Percentiles rank a stretch among this genome's conserved stretches.
phyloP scores from a whole-genome alignment of 2,329 filamentous ascomycete species.

The Trichoderma aggressivum region DNA sequence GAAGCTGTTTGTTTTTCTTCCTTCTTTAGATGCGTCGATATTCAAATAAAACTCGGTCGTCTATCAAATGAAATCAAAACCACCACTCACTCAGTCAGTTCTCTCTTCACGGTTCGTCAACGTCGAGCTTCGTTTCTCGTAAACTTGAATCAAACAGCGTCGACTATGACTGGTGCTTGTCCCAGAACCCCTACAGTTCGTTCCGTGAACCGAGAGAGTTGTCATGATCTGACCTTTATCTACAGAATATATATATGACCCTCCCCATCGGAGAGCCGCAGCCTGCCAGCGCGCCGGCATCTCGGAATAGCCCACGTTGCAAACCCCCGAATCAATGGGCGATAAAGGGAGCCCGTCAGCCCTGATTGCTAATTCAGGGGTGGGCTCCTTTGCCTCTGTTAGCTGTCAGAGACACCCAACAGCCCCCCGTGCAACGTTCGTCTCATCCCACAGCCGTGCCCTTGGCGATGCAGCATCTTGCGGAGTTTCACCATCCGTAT shows the following conservation, averaged over 20 bases:
- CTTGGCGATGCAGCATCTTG: not conserved
- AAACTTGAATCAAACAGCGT: not conserved
- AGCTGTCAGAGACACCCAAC: not conserved
- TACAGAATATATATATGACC: not conserved
- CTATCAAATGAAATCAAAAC: not conserved
- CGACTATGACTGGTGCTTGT: not conserved
- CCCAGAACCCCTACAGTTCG: not conserved
- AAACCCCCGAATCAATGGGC: not conserved
- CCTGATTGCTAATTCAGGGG: not conserved
- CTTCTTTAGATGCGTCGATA: not conserved
- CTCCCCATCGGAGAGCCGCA: not conserved
- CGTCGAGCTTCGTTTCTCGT: not conserved
- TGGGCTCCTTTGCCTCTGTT: not conserved
- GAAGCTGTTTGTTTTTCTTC: not conserved
- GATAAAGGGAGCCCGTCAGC: not conserved
- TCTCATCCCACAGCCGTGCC: not conserved
- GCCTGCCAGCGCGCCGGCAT: not conserved
- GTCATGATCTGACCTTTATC: not conserved
- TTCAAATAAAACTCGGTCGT: not conserved
- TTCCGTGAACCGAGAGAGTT: not conserved
- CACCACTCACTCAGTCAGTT: not conserved
- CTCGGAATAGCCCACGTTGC: not conserved
- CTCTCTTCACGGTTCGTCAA: not conserved
- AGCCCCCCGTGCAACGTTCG: not conserved
- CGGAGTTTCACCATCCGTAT: not conserved